These are phyloP conservation scores for Penicillium digitatum DNA, from an alignment of 2,329 filamentous ascomycete genomes.

Conservation along the genomic window DNA sequence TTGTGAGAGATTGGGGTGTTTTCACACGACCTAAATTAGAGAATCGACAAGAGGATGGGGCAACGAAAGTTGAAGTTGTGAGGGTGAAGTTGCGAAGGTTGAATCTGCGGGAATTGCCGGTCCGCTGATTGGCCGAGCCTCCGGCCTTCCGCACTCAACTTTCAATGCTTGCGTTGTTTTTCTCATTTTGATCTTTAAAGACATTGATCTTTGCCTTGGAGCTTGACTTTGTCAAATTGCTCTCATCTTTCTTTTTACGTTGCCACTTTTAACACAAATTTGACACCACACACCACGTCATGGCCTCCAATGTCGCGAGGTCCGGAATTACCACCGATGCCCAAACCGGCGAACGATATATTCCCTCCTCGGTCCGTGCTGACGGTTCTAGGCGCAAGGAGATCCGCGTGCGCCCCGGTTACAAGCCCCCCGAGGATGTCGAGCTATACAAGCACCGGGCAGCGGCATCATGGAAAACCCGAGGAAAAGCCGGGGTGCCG, in stretches of 20 bases:
- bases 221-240: slow-evolving; percentile 1
- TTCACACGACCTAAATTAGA: slow-evolving; percentile 14
- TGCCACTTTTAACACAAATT: background rate
- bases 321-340: slow-evolving; percentile 74
- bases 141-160: slow-evolving; percentile 23
- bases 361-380: slow-evolving; percentile 78
- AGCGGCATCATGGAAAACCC: slow-evolving; percentile 77
- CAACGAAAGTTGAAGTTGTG: slow-evolving; percentile 16
- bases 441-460: slow-evolving; percentile 93
- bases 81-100: slow-evolving; percentile 33
- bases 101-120: slow-evolving; percentile 40
- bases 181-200: slow-evolving; percentile 3
- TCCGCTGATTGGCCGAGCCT: slow-evolving; percentile 36
- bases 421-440: slow-evolving; percentile 89
- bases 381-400: slow-evolving; percentile 92
- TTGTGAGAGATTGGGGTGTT: slow-evolving; percentile 43
- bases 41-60: slow-evolving; percentile 8
- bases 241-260: background rate
- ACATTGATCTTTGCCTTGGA: slow-evolving; percentile 1
- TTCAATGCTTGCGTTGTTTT: slow-evolving; percentile 12
- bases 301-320: slow-evolving; percentile 18
- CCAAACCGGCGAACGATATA: slow-evolving; percentile 74
- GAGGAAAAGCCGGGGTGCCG: slow-evolving; percentile 66
- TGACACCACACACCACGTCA: background rate
- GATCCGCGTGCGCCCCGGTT: slow-evolving; percentile 90